phyloP scores from a whole-genome alignment of 331 rosid species.

The Acacia concinna region DNA sequence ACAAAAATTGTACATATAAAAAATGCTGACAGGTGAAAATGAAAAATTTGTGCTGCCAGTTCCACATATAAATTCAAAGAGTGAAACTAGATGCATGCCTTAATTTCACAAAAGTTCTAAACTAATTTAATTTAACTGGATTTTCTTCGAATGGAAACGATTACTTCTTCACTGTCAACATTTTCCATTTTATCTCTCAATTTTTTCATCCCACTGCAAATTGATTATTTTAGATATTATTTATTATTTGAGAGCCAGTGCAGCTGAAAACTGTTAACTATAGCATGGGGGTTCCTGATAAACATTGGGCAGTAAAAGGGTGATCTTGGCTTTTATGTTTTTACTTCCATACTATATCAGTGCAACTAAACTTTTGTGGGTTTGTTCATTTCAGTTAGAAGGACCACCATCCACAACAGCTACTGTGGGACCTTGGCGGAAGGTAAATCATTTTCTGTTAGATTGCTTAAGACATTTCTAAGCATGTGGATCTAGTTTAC shows the following conservation, averaged over 20 bases:
- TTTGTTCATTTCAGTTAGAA: slow-evolving; percentile 57
- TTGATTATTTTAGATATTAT: slow-evolving; percentile 16
- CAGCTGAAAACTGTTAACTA: background rate
- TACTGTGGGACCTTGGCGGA: slow-evolving; percentile 97
- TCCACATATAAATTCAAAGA: slow-evolving; percentile 4
- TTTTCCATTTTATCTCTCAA: slow-evolving; percentile 11
- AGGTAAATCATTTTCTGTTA: slow-evolving; percentile 50
- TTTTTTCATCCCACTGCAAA: slow-evolving; percentile 15
- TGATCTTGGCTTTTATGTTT: slow-evolving; percentile 3
- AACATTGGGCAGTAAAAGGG: background rate
- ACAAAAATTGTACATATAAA: slow-evolving; percentile 1
- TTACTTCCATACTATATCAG: slow-evolving; percentile 22
- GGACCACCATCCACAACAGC: slow-evolving; percentile 74
- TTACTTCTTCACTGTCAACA: background rate
- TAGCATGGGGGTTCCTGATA: slow-evolving; percentile 7
- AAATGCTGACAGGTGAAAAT: background rate
- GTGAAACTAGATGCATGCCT: background rate
- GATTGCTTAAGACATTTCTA: slow-evolving; percentile 4
- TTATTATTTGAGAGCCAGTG: slow-evolving; percentile 4
- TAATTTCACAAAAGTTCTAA: slow-evolving; percentile 16
- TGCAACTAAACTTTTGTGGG: slow-evolving; percentile 26
- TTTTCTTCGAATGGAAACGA: slow-evolving; percentile 9
- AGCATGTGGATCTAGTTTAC: slow-evolving; percentile 22
- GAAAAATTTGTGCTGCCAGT: background rate
- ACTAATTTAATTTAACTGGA: slow-evolving; percentile 20